Evolutionary conservation across 2,329 filamentous ascomycete species (phyloP).

Genomic region (Aspergillus viridinutans): DNA sequence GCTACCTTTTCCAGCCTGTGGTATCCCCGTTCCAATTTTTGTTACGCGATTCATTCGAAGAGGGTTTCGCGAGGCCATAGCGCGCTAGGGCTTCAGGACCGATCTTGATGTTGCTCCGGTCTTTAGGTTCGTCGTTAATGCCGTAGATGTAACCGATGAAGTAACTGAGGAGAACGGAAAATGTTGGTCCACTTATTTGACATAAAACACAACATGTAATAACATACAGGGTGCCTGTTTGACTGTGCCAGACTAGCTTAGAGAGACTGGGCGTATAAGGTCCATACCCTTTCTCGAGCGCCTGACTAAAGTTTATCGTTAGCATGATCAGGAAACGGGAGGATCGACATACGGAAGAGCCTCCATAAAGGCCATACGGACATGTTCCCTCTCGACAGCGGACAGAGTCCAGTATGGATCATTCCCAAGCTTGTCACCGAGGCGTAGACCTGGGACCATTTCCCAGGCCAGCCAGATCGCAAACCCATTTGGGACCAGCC

Average conservation of each 20-base stretch:
- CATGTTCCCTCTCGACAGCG: slow-evolving; percentile 6
- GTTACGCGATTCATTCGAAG: slow-evolving; percentile 8
- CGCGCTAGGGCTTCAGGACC: slow-evolving; percentile 3
- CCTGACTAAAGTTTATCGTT: slow-evolving; percentile 7
- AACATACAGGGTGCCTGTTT: neutral
- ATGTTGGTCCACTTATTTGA: slow-evolving; percentile 6
- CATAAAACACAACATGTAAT: neutral
- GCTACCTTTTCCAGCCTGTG: slow-evolving; percentile 10
- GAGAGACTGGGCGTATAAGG: slow-evolving; percentile 5
- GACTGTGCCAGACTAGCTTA: neutral
- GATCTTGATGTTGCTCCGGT: slow-evolving; percentile 2
- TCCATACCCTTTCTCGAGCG: slow-evolving; percentile 7
- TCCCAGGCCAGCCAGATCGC: slow-evolving; percentile 10
- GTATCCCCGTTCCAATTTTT: slow-evolving; percentile 5
- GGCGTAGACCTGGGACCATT: slow-evolving; percentile 9
- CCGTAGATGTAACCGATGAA: slow-evolving; percentile 7
- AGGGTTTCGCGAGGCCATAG: slow-evolving; percentile 6
- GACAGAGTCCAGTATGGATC: slow-evolving; percentile 6
- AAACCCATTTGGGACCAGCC: slow-evolving; percentile 9
- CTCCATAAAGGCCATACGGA: slow-evolving; percentile 8
- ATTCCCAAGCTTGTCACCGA: slow-evolving; percentile 4
- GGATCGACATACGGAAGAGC: slow-evolving; percentile 9
- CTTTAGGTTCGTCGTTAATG: slow-evolving; percentile 3
- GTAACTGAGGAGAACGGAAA: slow-evolving; percentile 5
- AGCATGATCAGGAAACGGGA: slow-evolving; percentile 6